phyloP scores from a whole-genome alignment of 257 asterid genomes.

The Linaria vulgaris region DNA sequence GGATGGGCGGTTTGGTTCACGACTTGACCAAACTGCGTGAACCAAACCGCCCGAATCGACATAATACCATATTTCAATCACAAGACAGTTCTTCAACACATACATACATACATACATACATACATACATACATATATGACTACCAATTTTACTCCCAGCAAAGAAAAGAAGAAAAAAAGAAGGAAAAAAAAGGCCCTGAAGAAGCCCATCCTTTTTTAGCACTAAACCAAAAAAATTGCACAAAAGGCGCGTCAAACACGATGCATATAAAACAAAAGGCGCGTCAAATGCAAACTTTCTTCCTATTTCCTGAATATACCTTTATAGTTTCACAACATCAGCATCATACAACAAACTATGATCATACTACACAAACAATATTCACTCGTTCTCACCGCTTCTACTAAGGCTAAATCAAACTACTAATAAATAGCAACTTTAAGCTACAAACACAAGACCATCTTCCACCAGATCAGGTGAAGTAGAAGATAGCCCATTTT shows the following conservation, averaged over 20 bases:
- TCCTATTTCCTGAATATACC: slow-evolving; percentile 23
- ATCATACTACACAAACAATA: slow-evolving; percentile 22
- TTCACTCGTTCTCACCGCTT: slow-evolving; percentile 20
- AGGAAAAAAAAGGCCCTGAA: background rate
- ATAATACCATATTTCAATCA: too few relatives aligned
- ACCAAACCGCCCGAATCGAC: too few relatives aligned
- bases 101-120: too few relatives aligned
- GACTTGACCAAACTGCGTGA: too few relatives aligned
- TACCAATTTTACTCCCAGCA: too few relatives aligned
- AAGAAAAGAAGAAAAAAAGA: too few relatives aligned
- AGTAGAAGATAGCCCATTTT: slow-evolving; percentile 13
- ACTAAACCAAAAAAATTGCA: background rate
- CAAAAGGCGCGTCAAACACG: background rate
- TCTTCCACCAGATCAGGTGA: slow-evolving; percentile 17
- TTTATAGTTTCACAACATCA: slow-evolving; percentile 27
- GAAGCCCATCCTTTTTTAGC: background rate
- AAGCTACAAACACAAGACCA: slow-evolving; percentile 32
- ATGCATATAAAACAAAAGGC: background rate
- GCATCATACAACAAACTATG: slow-evolving; percentile 18
- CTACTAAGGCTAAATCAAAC: slow-evolving; percentile 23
- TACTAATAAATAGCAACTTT: slow-evolving; percentile 27
- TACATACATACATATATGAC: too few relatives aligned
- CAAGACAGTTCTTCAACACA: background rate
- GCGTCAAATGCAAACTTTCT: background rate
- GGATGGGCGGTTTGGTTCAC: too few relatives aligned